A percentile compares a stretch with the other conserved stretches of the same genome.
Conservation (phyloP, 129 eudicot genomes). For the Escallonia herrerae region DNA sequence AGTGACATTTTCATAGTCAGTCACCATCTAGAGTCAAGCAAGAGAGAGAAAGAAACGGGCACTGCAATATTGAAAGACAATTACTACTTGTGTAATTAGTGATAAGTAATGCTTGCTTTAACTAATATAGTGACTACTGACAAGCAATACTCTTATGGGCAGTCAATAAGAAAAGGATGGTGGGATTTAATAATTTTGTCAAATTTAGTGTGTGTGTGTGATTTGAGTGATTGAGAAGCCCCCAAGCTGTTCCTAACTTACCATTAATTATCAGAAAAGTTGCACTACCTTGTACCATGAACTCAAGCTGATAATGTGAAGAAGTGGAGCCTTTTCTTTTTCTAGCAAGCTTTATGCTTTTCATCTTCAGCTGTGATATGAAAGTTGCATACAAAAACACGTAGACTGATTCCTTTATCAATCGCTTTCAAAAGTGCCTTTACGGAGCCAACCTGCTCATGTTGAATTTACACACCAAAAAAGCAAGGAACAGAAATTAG, state of each 20-base stretch:
- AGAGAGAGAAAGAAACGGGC: neutral
- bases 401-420: neutral
- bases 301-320: slow-evolving; percentile 5
- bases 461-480: slow-evolving; percentile 2
- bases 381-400: neutral
- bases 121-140: too few relatives aligned
- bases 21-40: too few relatives aligned
- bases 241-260: neutral
- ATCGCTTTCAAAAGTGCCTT: slow-evolving; percentile 4
- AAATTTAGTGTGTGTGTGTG: neutral
- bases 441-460: neutral
- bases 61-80: too few relatives aligned
- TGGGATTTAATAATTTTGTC: neutral
- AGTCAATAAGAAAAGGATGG: neutral
- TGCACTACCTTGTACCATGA: too few relatives aligned
- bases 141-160: neutral
- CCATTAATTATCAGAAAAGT: neutral
- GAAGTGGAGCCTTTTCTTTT: neutral
- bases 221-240: neutral
- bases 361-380: slow-evolving; percentile 2
- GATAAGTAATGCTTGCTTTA: too few relatives aligned
- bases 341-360: neutral
- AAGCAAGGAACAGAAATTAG: neutral
- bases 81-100: too few relatives aligned
- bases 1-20: too few relatives aligned